Percentiles rank a stretch among this genome's conserved stretches.
Conservation (phyloP, 345 rosid genomes). For the Rhodomyrtus tomentosa region DNA sequence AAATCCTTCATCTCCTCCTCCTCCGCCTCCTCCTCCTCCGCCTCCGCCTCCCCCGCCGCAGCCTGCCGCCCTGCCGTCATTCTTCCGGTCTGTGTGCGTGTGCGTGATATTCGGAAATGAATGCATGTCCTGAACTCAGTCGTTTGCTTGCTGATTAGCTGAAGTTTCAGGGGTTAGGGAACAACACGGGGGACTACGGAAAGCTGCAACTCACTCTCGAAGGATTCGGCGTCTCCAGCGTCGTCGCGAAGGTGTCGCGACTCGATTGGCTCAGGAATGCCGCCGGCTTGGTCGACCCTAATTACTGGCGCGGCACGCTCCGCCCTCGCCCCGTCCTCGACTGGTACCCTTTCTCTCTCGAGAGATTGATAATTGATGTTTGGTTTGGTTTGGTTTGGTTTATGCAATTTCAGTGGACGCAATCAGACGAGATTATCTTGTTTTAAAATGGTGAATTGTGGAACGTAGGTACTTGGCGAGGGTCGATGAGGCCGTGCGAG, state of each 20-base stretch:
- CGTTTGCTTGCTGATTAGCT: neutral
- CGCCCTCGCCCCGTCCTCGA: conserved; percentile 92
- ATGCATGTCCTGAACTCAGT: neutral
- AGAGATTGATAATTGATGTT: neutral
- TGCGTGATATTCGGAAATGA: neutral
- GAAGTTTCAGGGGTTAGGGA: conserved; percentile 65
- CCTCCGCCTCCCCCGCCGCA: conserved; percentile 3
- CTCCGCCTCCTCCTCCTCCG: conserved; percentile 10
- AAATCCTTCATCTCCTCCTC: conserved; percentile 16
- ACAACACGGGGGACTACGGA: conserved; percentile 71
- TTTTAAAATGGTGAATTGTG: neutral
- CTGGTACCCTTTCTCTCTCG: conserved; percentile 27
- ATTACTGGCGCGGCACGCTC: conserved; percentile 89
- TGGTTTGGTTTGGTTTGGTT: neutral
- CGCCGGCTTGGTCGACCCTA: conserved; percentile 71
- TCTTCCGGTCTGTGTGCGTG: conserved; percentile 43
- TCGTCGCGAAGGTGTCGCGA: conserved; percentile 69
- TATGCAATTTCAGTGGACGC: neutral
- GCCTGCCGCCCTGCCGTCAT: conserved; percentile 66
- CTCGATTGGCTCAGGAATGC: conserved; percentile 91
- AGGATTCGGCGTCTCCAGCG: conserved; percentile 53
- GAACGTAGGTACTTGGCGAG: conserved; percentile 58
- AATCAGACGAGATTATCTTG: neutral
- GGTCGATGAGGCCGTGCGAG: conserved; percentile 57
- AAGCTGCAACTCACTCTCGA: conserved; percentile 46